Conservation (phyloP, 768 basidiomycete species). For the Mycena galericulata region DNA sequence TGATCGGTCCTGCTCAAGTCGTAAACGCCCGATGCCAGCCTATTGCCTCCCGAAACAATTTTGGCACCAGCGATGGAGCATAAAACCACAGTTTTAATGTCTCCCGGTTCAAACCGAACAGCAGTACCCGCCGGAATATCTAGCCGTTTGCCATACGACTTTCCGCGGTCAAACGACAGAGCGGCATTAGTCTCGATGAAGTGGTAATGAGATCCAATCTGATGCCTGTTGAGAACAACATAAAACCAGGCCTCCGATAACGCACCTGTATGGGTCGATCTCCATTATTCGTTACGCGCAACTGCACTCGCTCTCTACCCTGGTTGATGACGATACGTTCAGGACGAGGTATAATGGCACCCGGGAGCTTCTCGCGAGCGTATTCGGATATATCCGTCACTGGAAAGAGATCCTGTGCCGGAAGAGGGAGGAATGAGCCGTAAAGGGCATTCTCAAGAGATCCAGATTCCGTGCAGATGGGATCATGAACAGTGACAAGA, state of each 20-base stretch:
- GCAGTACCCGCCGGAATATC: constrained; percentile 97
- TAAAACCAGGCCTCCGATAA: constrained; percentile 27
- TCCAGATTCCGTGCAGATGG: constrained; percentile 87
- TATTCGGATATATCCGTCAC: constrained; percentile 61
- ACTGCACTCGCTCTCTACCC: constrained; percentile 72
- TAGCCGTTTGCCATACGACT: constrained; percentile 86
- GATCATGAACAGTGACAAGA: constrained; percentile 97
- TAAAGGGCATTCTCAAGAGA: constrained; percentile 89
- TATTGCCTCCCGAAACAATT: constrained; percentile 84
- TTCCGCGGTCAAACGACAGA: constrained; percentile 84
- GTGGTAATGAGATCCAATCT: constrained; percentile 96
- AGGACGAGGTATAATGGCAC: constrained; percentile 77
- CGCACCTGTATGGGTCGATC: constrained; percentile 92
- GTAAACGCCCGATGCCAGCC: constrained; percentile 69
- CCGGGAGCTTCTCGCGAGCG: constrained; percentile 69
- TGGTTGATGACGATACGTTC: constrained; percentile 81
- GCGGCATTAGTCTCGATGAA: constrained; percentile 91
- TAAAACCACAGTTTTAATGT: constrained; percentile 84
- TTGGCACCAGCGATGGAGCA: constrained; percentile 81
- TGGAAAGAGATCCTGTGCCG: constrained; percentile 75
- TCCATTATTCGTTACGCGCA: constrained; percentile 90
- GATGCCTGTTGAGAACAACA: constrained; percentile 23
- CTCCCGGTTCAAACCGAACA: constrained; percentile 96
- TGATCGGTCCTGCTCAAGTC: constrained; percentile 57
- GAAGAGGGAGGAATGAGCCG: constrained; percentile 92